Percentiles rank a stretch among this genome's conserved stretches.
Evolutionary conservation across 257 asterid genomes (phyloP).

Genomic region (Ilex aquifolium): DNA sequence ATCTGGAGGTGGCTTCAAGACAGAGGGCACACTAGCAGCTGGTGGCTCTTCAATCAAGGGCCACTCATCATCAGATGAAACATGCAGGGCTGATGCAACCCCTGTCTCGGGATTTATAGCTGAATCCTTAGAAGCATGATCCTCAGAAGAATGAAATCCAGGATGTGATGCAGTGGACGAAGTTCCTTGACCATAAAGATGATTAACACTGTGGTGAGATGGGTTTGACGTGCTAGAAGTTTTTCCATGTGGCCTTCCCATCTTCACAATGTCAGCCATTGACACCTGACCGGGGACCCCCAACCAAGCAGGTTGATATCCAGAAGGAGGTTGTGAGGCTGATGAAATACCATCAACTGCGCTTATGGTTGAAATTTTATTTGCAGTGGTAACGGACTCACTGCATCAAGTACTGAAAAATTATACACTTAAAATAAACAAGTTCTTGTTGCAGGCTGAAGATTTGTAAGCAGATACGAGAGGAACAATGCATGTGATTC

Average conservation of each 20-base stretch:
- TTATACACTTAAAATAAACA: neutral
- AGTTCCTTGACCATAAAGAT: conserved; percentile 35
- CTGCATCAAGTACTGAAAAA: conserved; percentile 31
- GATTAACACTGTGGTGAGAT: conserved; percentile 34
- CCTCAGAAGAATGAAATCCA: conserved; percentile 27
- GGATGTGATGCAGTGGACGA: conserved; percentile 23
- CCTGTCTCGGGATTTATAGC: conserved; percentile 28
- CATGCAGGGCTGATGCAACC: conserved; percentile 36
- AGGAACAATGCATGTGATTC: neutral
- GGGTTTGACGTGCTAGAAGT: conserved; percentile 31
- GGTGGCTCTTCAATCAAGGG: conserved; percentile 56
- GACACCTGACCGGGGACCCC: conserved; percentile 77
- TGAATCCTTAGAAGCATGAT: conserved; percentile 27
- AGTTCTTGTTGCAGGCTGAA: neutral
- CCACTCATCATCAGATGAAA: conserved; percentile 59
- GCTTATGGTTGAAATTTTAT: conserved; percentile 31
- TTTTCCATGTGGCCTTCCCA: conserved; percentile 67
- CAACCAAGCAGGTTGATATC: conserved; percentile 56
- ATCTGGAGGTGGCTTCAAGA: conserved; percentile 37
- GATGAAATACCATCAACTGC: conserved; percentile 36
- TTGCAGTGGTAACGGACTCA: conserved; percentile 39
- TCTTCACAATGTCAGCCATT: conserved; percentile 95
- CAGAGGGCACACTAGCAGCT: conserved; percentile 25
- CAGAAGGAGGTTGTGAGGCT: conserved; percentile 40
- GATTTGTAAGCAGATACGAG: neutral